phyloP scores from a whole-genome alignment of 495 filamentous ascomycete species.

The Melanomma pulvis-pyrius region DNA sequence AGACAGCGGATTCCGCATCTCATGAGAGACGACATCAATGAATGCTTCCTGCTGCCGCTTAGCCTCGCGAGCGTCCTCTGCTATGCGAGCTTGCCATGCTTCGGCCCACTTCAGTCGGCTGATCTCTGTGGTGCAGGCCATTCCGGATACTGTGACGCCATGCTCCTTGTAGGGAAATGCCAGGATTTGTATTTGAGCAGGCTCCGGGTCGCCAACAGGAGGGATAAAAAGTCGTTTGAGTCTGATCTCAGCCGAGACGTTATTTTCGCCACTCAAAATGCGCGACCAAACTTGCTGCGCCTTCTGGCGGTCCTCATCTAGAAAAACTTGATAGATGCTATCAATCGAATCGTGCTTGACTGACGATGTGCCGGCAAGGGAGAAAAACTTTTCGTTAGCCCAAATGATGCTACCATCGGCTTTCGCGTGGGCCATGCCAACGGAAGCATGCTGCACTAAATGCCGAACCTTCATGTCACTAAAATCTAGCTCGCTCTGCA shows the following conservation, averaged over 20 bases:
- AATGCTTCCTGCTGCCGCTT: not conserved
- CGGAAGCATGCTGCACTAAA: not conserved
- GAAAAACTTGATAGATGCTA: not conserved
- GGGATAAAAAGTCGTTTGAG: not conserved
- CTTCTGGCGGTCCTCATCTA: not conserved
- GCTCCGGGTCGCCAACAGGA: not conserved
- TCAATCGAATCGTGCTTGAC: not conserved
- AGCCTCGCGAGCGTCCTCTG: not conserved
- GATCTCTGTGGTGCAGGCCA: not conserved
- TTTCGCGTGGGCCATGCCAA: not conserved
- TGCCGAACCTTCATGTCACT: conserved; percentile 1
- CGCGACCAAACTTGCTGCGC: not conserved
- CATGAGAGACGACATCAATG: not conserved
- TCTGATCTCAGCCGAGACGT: not conserved
- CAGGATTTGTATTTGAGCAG: not conserved
- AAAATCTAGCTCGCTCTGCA: not conserved
- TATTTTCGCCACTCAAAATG: not conserved
- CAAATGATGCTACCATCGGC: not conserved
- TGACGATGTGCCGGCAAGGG: not conserved
- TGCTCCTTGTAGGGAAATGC: not conserved
- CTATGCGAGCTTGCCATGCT: not conserved
- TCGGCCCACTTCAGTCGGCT: not conserved
- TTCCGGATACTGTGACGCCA: not conserved
- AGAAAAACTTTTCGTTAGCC: not conserved
- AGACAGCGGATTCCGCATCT: not conserved